These are phyloP conservation scores for Ceriops decandra DNA, from an alignment of 345 rosid genomes.

Conservation along the genomic window DNA sequence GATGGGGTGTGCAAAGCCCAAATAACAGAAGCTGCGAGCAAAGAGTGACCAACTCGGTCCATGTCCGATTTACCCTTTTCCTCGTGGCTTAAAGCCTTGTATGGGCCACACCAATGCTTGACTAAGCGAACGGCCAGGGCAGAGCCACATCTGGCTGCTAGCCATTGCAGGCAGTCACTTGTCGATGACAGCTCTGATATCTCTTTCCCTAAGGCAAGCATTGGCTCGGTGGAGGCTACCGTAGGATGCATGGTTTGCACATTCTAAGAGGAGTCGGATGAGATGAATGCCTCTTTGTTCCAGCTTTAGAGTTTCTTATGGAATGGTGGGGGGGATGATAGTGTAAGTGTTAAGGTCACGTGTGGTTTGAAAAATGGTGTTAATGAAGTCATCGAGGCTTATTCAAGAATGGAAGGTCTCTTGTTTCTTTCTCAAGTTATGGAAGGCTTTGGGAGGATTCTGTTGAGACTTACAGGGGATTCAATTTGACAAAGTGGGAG, in stretches of 20 bases:
- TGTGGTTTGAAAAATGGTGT: slow-evolving; percentile 29
- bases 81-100: slow-evolving; percentile 34
- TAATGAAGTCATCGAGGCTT: slow-evolving; percentile 20
- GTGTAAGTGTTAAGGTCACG: slow-evolving; percentile 42
- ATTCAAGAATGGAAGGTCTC: background rate
- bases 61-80: slow-evolving; percentile 2
- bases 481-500: slow-evolving; percentile 5
- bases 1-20: slow-evolving; percentile 29
- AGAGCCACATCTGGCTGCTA: slow-evolving; percentile 40
- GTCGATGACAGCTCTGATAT: slow-evolving; percentile 42
- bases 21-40: slow-evolving; percentile 29
- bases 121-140: slow-evolving; percentile 44
- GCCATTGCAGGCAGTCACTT: slow-evolving; percentile 53
- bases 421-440: background rate
- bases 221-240: slow-evolving; percentile 49
- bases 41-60: slow-evolving; percentile 15
- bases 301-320: slow-evolving; percentile 10
- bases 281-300: slow-evolving; percentile 44
- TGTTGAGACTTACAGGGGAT: slow-evolving; percentile 15
- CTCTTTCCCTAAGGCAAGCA: slow-evolving; percentile 27
- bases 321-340: slow-evolving; percentile 25
- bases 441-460: background rate
- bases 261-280: slow-evolving; percentile 45
- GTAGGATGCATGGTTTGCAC: slow-evolving; percentile 43
- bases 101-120: slow-evolving; percentile 50